Evolutionary conservation across 2,329 filamentous ascomycete genomes (phyloP), one percentile per base, ranked within the genome.

Genomic region (Thelonectria discophora): DNA sequence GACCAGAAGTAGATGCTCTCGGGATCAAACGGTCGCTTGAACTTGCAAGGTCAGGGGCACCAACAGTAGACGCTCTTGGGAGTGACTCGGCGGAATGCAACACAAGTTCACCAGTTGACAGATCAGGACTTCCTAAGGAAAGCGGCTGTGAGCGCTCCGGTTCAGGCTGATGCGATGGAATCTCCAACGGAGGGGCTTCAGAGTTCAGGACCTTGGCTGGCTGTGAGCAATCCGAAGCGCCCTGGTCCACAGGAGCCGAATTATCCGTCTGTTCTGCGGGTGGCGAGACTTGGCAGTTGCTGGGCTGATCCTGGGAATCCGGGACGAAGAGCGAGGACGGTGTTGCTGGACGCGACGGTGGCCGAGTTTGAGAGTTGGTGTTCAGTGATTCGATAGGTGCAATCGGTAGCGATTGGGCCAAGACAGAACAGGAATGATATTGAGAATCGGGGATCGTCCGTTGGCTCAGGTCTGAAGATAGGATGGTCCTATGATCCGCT

Each of bases 391-490:
- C 60, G 15, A 39, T 52, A 11, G 56, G 47, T 53, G 43, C 62
- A 15, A 39, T 11, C 27, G 58, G 32, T 18, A 17, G 12, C 46
- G 57, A 40, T 47, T 67, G 65, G 5, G 69, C 63, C 58, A 65
- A 69, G 12, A 65, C 64, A 53, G 67, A 68, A 11, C 65, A 68
- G n/a, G 73, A 73, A 10, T 62, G 65, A 34, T 78, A 79, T 60
- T 82, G 79, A 1, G 81, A 83, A 60, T 82, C 80, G 0, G 79
- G 79, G 21, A 83, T 78, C 3, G 78, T 81, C 24, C 66, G 65
- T 55, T 75, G 73, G 58, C 75, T 80, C 39, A 74, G 59, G 24
- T 73, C 66, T 5, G 73, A 69, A 17, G 72, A 63, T 57, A 80
- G 53, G 11, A 67, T 58, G 45, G 75, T 58, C 43, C 72, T 71